Percentiles rank a stretch among this genome's conserved stretches.
Conservation (phyloP, 1,284 basidiomycete genomes). For the Kwoniella shivajii region DNA sequence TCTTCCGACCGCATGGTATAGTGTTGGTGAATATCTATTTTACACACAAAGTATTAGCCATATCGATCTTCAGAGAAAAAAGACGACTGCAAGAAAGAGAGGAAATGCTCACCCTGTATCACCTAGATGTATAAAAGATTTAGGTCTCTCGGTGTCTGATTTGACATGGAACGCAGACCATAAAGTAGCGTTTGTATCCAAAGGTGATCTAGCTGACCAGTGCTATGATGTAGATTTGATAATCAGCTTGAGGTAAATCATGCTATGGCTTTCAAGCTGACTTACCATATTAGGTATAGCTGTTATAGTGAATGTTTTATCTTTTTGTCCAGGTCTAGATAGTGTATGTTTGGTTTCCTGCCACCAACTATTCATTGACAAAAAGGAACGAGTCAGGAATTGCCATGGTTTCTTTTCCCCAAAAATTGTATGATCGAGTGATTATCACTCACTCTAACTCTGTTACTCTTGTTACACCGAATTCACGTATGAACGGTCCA, state of each 20-base stretch:
- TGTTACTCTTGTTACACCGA: slow-evolving; percentile 48
- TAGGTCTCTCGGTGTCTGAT: slow-evolving; percentile 31
- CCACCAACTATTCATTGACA: slow-evolving; percentile 51
- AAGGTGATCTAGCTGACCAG: slow-evolving; percentile 56
- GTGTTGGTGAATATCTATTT: slow-evolving; percentile 53
- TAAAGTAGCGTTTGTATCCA: slow-evolving; percentile 57
- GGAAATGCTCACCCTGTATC: slow-evolving; percentile 45
- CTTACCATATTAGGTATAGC: slow-evolving; percentile 47
- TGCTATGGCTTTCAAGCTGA: neutral
- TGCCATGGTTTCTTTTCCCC: neutral
- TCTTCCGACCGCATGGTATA: slow-evolving; percentile 55
- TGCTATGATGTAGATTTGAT: slow-evolving; percentile 40
- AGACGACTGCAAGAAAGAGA: neutral
- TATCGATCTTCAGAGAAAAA: neutral
- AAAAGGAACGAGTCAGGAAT: neutral
- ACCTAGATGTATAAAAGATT: slow-evolving; percentile 55
- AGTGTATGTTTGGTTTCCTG: slow-evolving; percentile 42
- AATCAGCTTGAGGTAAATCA: neutral
- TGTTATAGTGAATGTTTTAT: slow-evolving; percentile 44
- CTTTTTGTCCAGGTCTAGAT: slow-evolving; percentile 27
- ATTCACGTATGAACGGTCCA: slow-evolving; percentile 40
- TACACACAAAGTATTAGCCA: slow-evolving; percentile 3
- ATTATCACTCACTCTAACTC: slow-evolving; percentile 47
- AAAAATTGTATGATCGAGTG: neutral
- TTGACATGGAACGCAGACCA: slow-evolving; percentile 56